Percentiles rank a stretch among this genome's conserved stretches.
Evolutionary conservation across 78 protist species (phyloP).

Genomic region (Capsaspora owczarzaki): DNA sequence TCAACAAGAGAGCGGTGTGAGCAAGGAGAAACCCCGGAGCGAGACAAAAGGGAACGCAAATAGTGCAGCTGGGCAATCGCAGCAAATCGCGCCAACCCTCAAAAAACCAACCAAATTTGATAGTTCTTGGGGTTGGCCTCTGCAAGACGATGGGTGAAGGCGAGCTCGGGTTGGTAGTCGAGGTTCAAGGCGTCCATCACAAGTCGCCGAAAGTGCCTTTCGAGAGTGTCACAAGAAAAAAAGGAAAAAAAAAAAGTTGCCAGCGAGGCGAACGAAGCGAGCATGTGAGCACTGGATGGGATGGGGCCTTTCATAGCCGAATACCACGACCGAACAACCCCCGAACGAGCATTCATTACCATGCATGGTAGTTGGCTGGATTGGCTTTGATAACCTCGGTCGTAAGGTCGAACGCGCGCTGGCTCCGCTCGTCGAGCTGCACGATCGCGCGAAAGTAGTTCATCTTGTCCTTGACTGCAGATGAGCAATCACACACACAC

Average conservation of each 20-base stretch:
- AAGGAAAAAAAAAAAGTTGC: too few species aligned
- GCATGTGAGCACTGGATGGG: too few species aligned
- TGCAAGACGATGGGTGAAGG: conserved; percentile 27
- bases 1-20: too few species aligned
- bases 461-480: conserved; percentile 66
- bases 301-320: too few species aligned
- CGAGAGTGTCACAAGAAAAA: too few species aligned
- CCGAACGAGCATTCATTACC: too few species aligned
- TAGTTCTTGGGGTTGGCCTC: conserved; percentile 70
- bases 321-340: too few species aligned
- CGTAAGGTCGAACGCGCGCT: conserved; percentile 56
- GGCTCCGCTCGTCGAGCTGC: conserved; percentile 38
- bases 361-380: conserved; percentile 83
- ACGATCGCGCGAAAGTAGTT: conserved; percentile 76
- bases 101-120: conserved; percentile 89
- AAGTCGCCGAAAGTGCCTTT: conserved; percentile 47
- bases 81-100: too few species aligned
- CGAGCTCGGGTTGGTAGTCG: conserved; percentile 40
- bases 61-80: too few species aligned
- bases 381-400: conserved; percentile 58
- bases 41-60: too few species aligned
- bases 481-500: background rate
- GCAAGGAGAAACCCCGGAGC: too few species aligned
- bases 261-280: too few species aligned
- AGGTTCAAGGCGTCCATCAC: conserved; percentile 32